These are phyloP conservation scores for Botrytis cinerea DNA, from an alignment of 2,329 filamentous ascomycete species.

Conservation along the genomic window DNA sequence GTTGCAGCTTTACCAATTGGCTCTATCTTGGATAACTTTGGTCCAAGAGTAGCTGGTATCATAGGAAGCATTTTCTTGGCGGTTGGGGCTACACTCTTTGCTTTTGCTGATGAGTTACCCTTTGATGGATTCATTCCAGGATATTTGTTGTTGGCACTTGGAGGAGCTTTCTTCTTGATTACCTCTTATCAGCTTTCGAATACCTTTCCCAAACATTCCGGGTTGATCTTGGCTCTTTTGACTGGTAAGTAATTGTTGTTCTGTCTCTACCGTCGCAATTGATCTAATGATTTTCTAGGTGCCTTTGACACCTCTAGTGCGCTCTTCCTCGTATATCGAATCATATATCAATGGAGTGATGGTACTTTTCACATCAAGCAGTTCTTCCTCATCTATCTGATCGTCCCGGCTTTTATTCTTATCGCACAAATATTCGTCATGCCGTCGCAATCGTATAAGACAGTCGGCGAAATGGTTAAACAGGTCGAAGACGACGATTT, in stretches of 20 bases:
- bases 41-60: slow-evolving; percentile 74
- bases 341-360: slow-evolving; percentile 63
- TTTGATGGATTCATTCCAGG: slow-evolving; percentile 76
- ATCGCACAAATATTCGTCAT: slow-evolving; percentile 69
- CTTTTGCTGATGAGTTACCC: slow-evolving; percentile 61
- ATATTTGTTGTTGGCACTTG: slow-evolving; percentile 75
- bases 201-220: slow-evolving; percentile 74
- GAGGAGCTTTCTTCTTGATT: slow-evolving; percentile 80
- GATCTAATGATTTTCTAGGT: slow-evolving; percentile 40
- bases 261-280: not conserved
- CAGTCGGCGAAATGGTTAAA: slow-evolving; percentile 77
- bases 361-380: slow-evolving; percentile 60
- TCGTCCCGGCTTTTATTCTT: slow-evolving; percentile 68
- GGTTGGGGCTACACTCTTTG: slow-evolving; percentile 71
- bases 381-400: slow-evolving; percentile 73
- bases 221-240: slow-evolving; percentile 75
- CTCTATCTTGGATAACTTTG: slow-evolving; percentile 79
- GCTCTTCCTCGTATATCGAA: slow-evolving; percentile 72
- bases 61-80: slow-evolving; percentile 69
- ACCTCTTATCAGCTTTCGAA: slow-evolving; percentile 84
- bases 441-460: slow-evolving; percentile 78
- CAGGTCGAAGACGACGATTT: slow-evolving; percentile 60
- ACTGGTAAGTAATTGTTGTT: slow-evolving; percentile 50
- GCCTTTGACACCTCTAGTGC: slow-evolving; percentile 83
- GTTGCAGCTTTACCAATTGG: slow-evolving; percentile 84